Percentiles rank a stretch among this genome's conserved stretches.
These are phyloP conservation scores for Fragaria iinumae DNA, from an alignment of 306 rosid species.

Conservation along the genomic window DNA sequence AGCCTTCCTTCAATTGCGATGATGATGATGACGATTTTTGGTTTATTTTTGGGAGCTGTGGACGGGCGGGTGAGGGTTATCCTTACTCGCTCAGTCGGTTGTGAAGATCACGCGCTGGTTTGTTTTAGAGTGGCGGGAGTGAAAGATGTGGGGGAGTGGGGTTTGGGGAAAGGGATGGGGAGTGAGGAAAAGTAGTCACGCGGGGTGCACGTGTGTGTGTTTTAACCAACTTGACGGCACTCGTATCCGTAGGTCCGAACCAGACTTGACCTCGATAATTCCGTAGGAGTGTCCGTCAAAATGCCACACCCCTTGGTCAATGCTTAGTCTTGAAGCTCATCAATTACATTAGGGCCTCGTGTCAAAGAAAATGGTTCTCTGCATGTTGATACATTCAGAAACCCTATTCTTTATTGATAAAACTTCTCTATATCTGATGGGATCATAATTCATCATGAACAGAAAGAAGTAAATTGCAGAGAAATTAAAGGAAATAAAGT, in stretches of 20 bases:
- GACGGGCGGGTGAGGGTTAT: slow-evolving; percentile 9
- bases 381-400: too few relatives aligned
- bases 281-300: not conserved
- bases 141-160: too few relatives aligned
- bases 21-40: not conserved
- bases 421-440: too few relatives aligned
- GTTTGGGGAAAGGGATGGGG: not conserved
- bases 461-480: too few relatives aligned
- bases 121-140: too few relatives aligned
- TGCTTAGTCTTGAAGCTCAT: not conserved
- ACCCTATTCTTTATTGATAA: too few relatives aligned
- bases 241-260: not conserved
- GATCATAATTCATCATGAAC: too few relatives aligned
- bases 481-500: too few relatives aligned
- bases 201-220: not conserved
- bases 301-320: not conserved
- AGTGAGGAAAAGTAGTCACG: not conserved
- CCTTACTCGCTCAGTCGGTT: not conserved
- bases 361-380: too few relatives aligned
- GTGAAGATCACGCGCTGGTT: not conserved
- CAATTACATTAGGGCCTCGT: too few relatives aligned
- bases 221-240: not conserved
- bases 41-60: slow-evolving; percentile 12
- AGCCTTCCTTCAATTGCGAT: not conserved
- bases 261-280: not conserved